phyloP scores from a whole-genome alignment of 1,284 basidiomycete species.

The Trichosporon asahii region DNA sequence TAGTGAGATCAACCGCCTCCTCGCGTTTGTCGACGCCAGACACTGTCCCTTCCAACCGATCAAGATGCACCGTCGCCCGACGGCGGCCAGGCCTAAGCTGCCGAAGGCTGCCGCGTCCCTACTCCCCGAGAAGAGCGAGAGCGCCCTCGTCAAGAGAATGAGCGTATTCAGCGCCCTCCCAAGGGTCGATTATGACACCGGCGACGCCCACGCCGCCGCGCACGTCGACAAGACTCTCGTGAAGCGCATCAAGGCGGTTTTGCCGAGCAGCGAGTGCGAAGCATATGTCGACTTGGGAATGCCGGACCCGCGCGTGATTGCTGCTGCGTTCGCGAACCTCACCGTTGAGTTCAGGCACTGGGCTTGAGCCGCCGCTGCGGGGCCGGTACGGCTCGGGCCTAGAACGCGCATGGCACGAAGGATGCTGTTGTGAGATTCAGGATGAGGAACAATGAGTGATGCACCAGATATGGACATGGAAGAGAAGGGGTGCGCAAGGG shows the following conservation, averaged over 20 bases:
- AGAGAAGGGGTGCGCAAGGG: not conserved
- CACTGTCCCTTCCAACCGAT: not conserved
- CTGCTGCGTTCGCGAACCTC: not conserved
- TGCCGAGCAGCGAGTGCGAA: not conserved
- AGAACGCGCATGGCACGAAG: not conserved
- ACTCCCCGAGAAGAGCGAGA: not conserved
- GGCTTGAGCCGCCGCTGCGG: not conserved
- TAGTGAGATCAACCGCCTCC: not conserved
- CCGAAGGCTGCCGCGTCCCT: not conserved
- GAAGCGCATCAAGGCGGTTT: not conserved
- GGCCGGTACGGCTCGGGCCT: not conserved
- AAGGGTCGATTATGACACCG: not conserved
- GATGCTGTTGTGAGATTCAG: not conserved
- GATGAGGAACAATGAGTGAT: not conserved
- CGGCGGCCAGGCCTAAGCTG: not conserved
- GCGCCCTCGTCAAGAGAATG: not conserved
- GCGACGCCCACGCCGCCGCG: not conserved
- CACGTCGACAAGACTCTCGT: not conserved
- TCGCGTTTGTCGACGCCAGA: not conserved
- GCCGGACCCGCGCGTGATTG: slow-evolving; percentile 2
- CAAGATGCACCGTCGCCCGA: not conserved
- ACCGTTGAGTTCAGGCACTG: slow-evolving; percentile 3
- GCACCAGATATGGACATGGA: not conserved
- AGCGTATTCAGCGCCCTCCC: not conserved
- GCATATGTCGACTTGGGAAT: not conserved